Base-by-base conservation (phyloP, 1,284 basidiomycete genomes). In the Austroboletus rostrupii region DNA sequence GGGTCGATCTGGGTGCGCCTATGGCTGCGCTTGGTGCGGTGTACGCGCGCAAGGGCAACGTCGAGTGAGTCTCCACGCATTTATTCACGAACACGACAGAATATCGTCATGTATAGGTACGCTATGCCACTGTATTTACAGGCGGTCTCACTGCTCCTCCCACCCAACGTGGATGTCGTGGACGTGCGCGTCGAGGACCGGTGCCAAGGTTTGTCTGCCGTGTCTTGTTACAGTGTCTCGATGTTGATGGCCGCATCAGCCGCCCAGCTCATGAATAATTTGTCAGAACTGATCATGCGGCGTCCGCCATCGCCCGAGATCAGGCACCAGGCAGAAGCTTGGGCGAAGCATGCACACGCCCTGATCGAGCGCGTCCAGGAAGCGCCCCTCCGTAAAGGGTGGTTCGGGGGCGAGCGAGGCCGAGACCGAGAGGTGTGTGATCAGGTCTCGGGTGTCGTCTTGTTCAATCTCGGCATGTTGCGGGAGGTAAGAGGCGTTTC, bases 231-330 rank as follows among this genome's bases (percentile, higher is more conserved):
- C n/a, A 2, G 32, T 14, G 14, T 33, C 32, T 9, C 33, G 10
- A 6, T 20, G 12, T 7, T 3, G 17, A 38, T 19, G 16, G 39
- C 20, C 28, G 29, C 44, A 19, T 5, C 53, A 85, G 85, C 78
- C n/a, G 84, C 85, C 8, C 78, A 85, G 45, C 58, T 87, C 13
- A 87, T 89, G 85, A 80, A 76, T 56, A 82, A 80, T 53, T 70
- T 89, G 32, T 77, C 83, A 11, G 80, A 83, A 48, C 66, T 83
- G 40, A 72, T 83, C 51, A 70, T 82, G 53, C 75, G 77, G 35
- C 69, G 65, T n/a, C 61, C 73, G 2, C 70, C 74, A 12, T 72
- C 72, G 16, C 68, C 72, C 0, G 74, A 80, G 32, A 68, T 69
- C 26, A 64, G 78, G 35, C 65, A 72, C 31, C 77, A 82, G 56